These are phyloP conservation scores for Pseudoperonospora humuli DNA, from an alignment of 352 stramenopile genomes.

Conservation along the genomic window DNA sequence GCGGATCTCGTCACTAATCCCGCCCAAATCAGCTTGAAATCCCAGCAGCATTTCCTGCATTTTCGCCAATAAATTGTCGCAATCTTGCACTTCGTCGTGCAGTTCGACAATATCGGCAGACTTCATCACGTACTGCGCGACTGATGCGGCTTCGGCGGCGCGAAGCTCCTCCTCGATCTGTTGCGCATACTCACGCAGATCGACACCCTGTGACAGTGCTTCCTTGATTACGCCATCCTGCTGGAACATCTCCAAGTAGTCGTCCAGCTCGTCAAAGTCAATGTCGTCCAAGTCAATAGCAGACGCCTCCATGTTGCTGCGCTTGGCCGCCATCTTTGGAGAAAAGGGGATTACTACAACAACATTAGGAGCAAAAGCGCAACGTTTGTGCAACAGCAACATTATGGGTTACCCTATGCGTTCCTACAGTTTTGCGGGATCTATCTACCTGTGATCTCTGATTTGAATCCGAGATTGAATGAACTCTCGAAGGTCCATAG, in stretches of 20 bases:
- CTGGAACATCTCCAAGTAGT: constrained; percentile 93
- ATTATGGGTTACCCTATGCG: too few species aligned
- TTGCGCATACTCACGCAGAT: constrained; percentile 85
- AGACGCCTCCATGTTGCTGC: constrained; percentile 2
- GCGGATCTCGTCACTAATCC: constrained; percentile 96
- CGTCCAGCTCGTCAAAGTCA: constrained; percentile 90
- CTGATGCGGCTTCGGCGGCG: constrained; percentile 73
- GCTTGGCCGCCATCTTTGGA: too few species aligned
- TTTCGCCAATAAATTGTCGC: constrained; percentile 93
- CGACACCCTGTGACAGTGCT: constrained; percentile 84
- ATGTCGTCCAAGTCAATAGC: constrained; percentile 79
- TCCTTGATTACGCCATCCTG: constrained; percentile 90
- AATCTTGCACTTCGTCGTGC: constrained; percentile 92
- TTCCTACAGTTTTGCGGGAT: too few species aligned
- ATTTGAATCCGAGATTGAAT: constrained; percentile 61
- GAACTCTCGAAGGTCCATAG: constrained; percentile 71
- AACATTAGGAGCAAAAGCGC: background rate
- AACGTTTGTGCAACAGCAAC: background rate
- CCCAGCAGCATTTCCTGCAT: constrained; percentile 98
- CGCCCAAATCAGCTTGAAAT: constrained; percentile 97
- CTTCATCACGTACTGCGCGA: constrained; percentile 85
- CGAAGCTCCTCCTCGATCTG: constrained; percentile 88
- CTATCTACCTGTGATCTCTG: constrained; percentile 25
- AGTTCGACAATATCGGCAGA: constrained; percentile 87
- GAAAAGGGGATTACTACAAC: too few species aligned